Base-by-base conservation (phyloP, 2,329 filamentous ascomycete genomes). In the Coniochaeta prunicola region DNA sequence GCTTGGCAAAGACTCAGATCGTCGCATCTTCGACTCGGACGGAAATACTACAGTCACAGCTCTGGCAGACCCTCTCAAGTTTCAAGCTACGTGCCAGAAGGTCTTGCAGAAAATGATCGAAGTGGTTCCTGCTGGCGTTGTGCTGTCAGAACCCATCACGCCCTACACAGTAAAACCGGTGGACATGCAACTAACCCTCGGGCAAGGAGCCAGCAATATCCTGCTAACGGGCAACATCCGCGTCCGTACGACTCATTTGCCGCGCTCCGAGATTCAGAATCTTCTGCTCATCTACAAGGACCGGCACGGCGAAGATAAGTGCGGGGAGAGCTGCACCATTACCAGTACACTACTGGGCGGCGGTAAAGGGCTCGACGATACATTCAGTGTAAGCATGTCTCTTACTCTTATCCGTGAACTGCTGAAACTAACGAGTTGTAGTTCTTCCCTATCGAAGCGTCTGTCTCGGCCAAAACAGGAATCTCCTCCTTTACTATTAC, bases 31-130 rank as follows among this genome's bases (percentile, higher is more conserved):
- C 69, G 79, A 70, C 64, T 74, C 76, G 1, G 84, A 86, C 64
- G 68, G 70, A 2, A 86, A 87, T 68, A 76, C 69, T 15, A 86
- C 84, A 2, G 75, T 86, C 63, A 67, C 67, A 4, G 70, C 75
- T 1, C 67, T 86, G 74, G 66, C 74, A 3, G 73, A 78, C 58
- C 65, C 75, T 0, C 64, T 70, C 0, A 70, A 68, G 13, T 86
- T 84, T 70, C 70, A 71, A 42, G 73, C 64, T 21, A 70, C 74
- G n/a, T 87, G 84, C 68, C 71, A 74, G 62, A 71, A 67, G 5
- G 75, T 86, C 17, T 69, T 86, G 48, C 79, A 83, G 66, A 80
- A 79, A 65, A 81, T 86, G 83, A 83, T 86, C 60, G 81, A 87
- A 17, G 74, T 79, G 4, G 83, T 86, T 0, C 83, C 83, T 1